Evolutionary conservation across 73 alveolate species (phyloP).

Genomic region (Durusdinium trenchii): DNA sequence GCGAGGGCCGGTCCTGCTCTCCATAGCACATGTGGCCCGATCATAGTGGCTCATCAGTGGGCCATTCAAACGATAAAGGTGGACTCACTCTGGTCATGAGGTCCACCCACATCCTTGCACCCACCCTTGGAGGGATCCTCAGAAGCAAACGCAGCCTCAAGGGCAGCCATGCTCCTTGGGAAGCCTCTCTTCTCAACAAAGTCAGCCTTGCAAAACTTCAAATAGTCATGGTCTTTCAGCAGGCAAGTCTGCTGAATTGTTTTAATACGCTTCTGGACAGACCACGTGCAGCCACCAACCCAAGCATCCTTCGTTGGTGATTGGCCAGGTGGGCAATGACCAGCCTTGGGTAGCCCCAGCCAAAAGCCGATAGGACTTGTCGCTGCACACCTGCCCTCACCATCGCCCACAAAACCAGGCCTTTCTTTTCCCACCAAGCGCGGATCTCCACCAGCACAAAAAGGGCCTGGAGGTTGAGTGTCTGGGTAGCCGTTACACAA

Average conservation of each 20-base stretch:
- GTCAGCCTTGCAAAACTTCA: conserved; percentile 19
- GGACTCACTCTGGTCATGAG: not conserved
- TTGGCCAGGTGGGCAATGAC: conserved; percentile 35
- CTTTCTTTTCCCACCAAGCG: conserved; percentile 56
- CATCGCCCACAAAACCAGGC: conserved; percentile 50
- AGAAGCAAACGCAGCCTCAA: conserved; percentile 49
- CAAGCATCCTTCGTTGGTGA: conserved; percentile 1
- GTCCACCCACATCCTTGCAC: conserved; percentile 52
- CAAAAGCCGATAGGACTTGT: conserved; percentile 32
- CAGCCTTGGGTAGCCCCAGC: conserved; percentile 50
- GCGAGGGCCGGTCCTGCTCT: too few species aligned
- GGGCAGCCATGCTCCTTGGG: conserved; percentile 36
- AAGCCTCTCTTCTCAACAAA: not conserved
- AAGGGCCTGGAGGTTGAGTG: conserved; percentile 40
- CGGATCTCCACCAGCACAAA: conserved; percentile 38
- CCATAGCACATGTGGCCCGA: too few species aligned
- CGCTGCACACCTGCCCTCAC: conserved; percentile 49
- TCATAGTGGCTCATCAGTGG: too few species aligned
- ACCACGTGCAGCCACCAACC: conserved; percentile 38
- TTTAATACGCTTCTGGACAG: conserved; percentile 30
- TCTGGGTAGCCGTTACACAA: conserved; percentile 66
- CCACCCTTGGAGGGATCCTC: conserved; percentile 34
- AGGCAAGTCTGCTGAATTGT: conserved; percentile 39
- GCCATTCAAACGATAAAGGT: too few species aligned
- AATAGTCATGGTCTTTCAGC: conserved; percentile 8